Percentiles rank a stretch among this genome's conserved stretches.
Conservation (phyloP, 73 alveolate species). For the Paramecium octaurelia region DNA sequence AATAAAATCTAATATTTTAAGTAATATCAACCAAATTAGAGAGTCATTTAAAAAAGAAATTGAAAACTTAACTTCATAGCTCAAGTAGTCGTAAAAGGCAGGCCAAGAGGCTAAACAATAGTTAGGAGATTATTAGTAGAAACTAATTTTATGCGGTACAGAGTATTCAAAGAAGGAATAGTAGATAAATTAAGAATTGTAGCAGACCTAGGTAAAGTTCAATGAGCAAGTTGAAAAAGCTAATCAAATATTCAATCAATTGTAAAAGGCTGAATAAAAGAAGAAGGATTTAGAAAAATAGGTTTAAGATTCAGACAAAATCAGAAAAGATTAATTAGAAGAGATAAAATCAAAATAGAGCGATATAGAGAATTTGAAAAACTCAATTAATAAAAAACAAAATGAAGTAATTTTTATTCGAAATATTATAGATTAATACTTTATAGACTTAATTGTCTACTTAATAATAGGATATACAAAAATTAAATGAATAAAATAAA, state of each 20-base stretch:
- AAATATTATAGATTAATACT: background rate
- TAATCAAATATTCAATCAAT: background rate
- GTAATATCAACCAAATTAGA: background rate
- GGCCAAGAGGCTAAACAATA: background rate
- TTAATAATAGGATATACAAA: background rate
- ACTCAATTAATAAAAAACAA: background rate
- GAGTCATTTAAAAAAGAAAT: background rate
- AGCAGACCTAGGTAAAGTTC: background rate
- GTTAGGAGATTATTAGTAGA: background rate
- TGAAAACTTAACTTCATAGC: background rate
- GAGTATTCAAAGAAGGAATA: background rate
- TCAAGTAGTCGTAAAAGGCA: background rate
- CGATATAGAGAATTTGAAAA: background rate
- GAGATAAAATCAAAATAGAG: background rate
- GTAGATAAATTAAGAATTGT: background rate
- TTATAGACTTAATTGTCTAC: background rate
- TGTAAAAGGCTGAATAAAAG: background rate
- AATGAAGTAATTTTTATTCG: background rate
- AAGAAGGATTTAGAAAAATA: background rate
- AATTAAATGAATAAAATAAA: background rate
- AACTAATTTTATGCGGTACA: background rate
- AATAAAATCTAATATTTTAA: background rate
- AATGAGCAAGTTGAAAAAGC: background rate
- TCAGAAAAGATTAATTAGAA: background rate
- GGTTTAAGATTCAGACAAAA: background rate